These are phyloP conservation scores for Gracilariopsis chorda DNA, from an alignment of 23 red algal species.

Conservation along the genomic window DNA sequence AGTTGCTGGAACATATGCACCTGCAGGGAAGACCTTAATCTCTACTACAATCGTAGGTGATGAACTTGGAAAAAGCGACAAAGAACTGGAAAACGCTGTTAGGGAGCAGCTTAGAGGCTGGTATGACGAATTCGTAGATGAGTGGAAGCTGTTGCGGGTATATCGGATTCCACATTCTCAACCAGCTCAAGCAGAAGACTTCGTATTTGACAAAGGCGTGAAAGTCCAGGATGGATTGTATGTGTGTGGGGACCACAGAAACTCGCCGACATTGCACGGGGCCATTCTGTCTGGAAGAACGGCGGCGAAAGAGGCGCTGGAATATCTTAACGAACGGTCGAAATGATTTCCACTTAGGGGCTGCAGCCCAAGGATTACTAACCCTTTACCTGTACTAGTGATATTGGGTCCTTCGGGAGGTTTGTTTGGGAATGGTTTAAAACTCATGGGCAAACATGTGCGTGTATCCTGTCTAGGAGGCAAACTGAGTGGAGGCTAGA, in stretches of 20 bases:
- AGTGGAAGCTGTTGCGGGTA: conserved; percentile 72
- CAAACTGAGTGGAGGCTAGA: too few species aligned
- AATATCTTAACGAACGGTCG: neutral
- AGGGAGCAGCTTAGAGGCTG: conserved; percentile 63
- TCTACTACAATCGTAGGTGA: conserved; percentile 73
- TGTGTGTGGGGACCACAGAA: conserved; percentile 59
- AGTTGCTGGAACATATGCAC: conserved; percentile 75
- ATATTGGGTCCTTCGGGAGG: too few species aligned
- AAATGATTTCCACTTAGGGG: too few species aligned
- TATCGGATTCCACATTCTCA: conserved; percentile 47
- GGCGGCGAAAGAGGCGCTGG: conserved; percentile 25
- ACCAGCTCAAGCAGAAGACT: conserved; percentile 24
- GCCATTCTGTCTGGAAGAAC: conserved; percentile 36
- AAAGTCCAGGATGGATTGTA: conserved; percentile 19
- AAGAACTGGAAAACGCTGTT: conserved; percentile 29
- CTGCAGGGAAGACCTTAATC: conserved; percentile 67
- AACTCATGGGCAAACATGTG: too few species aligned
- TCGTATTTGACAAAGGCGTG: neutral
- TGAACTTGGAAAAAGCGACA: conserved; percentile 1
- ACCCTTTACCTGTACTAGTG: too few species aligned
- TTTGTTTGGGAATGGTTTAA: too few species aligned
- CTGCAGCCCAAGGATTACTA: too few species aligned
- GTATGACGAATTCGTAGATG: conserved; percentile 67
- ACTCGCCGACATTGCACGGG: conserved; percentile 53
- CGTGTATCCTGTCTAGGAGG: too few species aligned